Evolutionary conservation across 2,329 filamentous ascomycete genomes (phyloP), one percentile per base, ranked within the genome.

Genomic region (Leptodontidium sp.): DNA sequence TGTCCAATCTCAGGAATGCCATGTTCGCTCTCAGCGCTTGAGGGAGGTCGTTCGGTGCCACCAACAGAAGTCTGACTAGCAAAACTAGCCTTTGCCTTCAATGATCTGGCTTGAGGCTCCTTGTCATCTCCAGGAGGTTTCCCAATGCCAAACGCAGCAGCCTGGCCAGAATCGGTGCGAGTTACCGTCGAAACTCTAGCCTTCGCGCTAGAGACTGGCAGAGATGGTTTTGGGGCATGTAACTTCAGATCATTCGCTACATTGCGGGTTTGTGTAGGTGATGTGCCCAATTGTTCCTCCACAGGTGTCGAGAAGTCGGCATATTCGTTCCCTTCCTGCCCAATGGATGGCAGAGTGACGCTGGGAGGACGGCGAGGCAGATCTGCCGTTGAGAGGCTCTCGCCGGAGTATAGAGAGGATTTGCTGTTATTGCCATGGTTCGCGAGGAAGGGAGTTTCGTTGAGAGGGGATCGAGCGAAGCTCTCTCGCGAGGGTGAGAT

Each of bases 1-100:
- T 93, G 89, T 59, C 95, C 95, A 74, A 98, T 96, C 78, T 97
- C 93, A 1, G 94, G 94, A 75, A 98, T 97, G 26, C 94, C 95
- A 66, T 94, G 90, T 72, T 96, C 92, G 57, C 95, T 92, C 21
- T 91, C 91, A 50, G 81, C 83, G 35, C 86, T 78, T 14, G 88
- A 89, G 55, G 80, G 81, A 8, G 87, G 87, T 65, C 87, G 86
- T 67, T 85, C 82, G 57, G 84, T 82, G 61, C 72, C 70, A 12
- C 38, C 43, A 65, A 68, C 72, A 1, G 77, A 82, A 50, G 80
- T 81, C 57, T 85, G 83, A 66, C 84, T 84, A 58, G 84, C 83
- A 52, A 85, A 85, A 77, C 88, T 93, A 38, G 86, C 84, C 73
- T 89, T 88, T 72, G 91, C 88, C 79, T 88, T 88, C 69, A 90